phyloP scores from a whole-genome alignment of 257 asterid species.

The Solanum paucissectum region DNA sequence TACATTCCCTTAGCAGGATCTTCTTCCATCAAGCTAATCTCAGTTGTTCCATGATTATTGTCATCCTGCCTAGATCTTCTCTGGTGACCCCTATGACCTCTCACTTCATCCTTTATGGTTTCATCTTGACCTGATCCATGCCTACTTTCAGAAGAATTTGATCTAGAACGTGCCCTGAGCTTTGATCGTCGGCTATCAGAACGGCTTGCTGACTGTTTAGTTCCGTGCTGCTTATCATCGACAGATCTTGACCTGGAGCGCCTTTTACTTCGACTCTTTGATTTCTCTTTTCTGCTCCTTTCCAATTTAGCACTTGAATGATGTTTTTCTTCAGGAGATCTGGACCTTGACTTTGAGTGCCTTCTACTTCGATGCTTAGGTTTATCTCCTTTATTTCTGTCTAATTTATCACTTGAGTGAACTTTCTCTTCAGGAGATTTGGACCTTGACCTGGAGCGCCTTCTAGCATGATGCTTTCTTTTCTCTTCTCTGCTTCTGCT shows the following conservation, averaged over 20 bases:
- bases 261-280: conserved; percentile 35
- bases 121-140: conserved; percentile 26
- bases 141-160: conserved; percentile 40
- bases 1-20: conserved; percentile 1
- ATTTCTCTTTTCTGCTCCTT: conserved; percentile 49
- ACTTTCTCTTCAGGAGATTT: conserved; percentile 48
- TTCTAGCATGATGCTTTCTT: conserved; percentile 32
- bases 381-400: conserved; percentile 45
- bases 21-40: conserved; percentile 6
- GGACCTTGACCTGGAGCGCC: conserved; percentile 50
- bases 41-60: conserved; percentile 5
- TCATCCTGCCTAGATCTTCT: conserved; percentile 8
- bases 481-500: conserved; percentile 48
- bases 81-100: conserved; percentile 14
- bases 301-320: conserved; percentile 10
- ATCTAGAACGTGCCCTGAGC: conserved; percentile 44
- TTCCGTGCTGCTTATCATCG: conserved; percentile 10
- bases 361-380: conserved; percentile 32
- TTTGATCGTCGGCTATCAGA: conserved; percentile 46
- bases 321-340: conserved; percentile 34
- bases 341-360: conserved; percentile 44
- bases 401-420: conserved; percentile 11
- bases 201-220: conserved; percentile 25
- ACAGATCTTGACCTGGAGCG: conserved; percentile 30
- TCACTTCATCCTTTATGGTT: conserved; percentile 27